Conservation (phyloP, 208 protist species). For the Trypanosoma cruzi region DNA sequence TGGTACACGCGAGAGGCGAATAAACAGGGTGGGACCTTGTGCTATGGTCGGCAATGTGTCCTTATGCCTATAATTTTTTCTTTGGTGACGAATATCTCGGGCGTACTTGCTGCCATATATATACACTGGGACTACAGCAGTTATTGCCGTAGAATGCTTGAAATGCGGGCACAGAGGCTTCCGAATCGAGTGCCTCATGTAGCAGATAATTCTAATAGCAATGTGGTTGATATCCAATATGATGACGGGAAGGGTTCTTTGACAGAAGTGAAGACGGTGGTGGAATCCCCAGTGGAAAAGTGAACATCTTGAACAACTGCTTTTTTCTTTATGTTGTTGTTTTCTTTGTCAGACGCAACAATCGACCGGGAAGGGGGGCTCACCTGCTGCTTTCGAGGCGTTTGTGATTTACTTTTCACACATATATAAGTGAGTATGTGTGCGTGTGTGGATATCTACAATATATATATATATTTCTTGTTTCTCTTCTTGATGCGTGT, state of each 20-base stretch:
- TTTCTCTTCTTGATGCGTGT: background rate
- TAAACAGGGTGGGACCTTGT: slow-evolving; percentile 52
- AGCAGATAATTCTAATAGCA: background rate
- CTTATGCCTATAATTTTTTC: slow-evolving; percentile 23
- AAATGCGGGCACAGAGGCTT: background rate
- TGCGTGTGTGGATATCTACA: background rate
- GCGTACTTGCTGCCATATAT: slow-evolving; percentile 2
- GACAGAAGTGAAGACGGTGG: background rate
- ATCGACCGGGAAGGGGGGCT: background rate
- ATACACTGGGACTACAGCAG: slow-evolving; percentile 25
- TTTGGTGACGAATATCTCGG: slow-evolving; percentile 11
- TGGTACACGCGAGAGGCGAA: slow-evolving; percentile 71
- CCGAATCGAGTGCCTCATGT: background rate
- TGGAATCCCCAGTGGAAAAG: background rate
- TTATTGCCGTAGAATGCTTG: slow-evolving; percentile 20
- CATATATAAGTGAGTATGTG: too few species aligned
- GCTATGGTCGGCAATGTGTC: slow-evolving; percentile 28
- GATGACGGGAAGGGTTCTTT: background rate
- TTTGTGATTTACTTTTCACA: background rate
- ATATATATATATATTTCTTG: background rate
- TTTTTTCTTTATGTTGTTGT: background rate
- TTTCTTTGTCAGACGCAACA: background rate
- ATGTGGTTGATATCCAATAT: background rate
- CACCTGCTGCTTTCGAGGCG: too few species aligned
- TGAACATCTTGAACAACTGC: background rate